Conservation (phyloP, 2,329 filamentous ascomycete genomes). For the Atkinsonella texensis region DNA sequence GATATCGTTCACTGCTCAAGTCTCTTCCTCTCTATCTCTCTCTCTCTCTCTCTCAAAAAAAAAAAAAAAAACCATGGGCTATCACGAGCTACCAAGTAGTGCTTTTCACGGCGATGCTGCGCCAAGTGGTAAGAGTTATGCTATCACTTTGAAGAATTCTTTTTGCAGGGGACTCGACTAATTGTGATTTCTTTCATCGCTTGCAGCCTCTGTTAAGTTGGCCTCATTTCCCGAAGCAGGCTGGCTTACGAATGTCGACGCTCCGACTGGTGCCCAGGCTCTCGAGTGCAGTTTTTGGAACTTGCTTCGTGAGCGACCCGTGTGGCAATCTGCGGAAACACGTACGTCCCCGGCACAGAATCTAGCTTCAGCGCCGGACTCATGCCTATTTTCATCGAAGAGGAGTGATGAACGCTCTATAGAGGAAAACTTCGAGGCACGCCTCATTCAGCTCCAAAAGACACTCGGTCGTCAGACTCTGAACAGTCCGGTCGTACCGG, state of each 20-base stretch:
- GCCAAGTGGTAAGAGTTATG: conserved; percentile 8
- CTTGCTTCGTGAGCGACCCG: not conserved
- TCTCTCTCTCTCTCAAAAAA: too few species aligned
- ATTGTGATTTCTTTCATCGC: too few species aligned
- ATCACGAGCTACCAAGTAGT: not conserved
- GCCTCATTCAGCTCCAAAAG: not conserved
- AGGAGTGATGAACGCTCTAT: not conserved
- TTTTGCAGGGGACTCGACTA: too few species aligned
- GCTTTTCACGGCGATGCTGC: not conserved
- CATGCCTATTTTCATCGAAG: too few species aligned
- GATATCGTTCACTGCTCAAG: too few species aligned
- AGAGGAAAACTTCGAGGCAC: not conserved
- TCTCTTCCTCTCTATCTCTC: too few species aligned
- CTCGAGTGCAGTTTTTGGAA: not conserved
- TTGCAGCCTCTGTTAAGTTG: conserved; percentile 17
- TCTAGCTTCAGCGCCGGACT: not conserved
- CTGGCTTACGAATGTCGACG: conserved; percentile 6
- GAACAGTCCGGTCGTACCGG: not conserved
- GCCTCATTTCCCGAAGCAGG: not conserved
- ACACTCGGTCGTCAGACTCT: not conserved
- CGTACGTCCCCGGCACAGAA: not conserved
- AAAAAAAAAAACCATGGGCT: not conserved
- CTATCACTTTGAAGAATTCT: conserved; percentile 28
- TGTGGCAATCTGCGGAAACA: not conserved
- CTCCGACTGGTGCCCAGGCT: not conserved